Evolutionary conservation across 2,329 filamentous ascomycete species (phyloP), one percentile per base, ranked within the genome.

Genomic region (Ophiobolus disseminans): DNA sequence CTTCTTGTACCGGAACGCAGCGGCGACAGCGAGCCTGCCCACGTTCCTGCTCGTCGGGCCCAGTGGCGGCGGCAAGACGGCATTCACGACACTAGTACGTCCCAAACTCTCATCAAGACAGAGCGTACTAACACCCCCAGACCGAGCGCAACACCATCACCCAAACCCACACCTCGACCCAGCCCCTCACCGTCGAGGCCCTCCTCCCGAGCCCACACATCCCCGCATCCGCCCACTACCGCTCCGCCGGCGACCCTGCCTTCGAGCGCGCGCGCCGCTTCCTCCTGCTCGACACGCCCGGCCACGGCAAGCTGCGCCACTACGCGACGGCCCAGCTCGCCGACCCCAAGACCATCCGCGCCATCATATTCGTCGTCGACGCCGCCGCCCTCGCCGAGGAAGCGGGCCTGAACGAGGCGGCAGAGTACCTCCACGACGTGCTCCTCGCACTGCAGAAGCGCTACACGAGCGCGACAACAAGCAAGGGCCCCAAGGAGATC

Each of bases 281-380:
- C 70, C 78, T 89, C 31, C 78, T 97, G 25, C 77, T 90, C 67
- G 94, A 99, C 76, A 97, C 93, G 1, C 94, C 94, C 0, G 94
- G 94, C 30, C 94, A 99, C 77, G 91, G 91, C 63, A 99, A 99
- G 76, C 85, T 99, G 50, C 90, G 94, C 52, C 82, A 85, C 62
- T 79, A 85, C 57, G 86, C 89, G 3, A 78, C 88, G 49, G 73
- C 78, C 32, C 66, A 77, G 11, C 75, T 85, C 49, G 72, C 74
- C 16, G 70, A 79, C 41, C 66, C 78, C 16, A 66, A 72, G 25
- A 63, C 74, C 49, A 76, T 93, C 38, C 82, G 82, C 31, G 92
- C 88, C 14, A 79, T 97, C 42, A 82, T 97, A 41, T 99, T 93
- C 72, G 77, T 97, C 55, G 84, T 96, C n/a, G 94, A 99, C 73